Percentiles rank a stretch among this genome's conserved stretches.
These are phyloP conservation scores for Xylaria polymorpha DNA, from an alignment of 2,329 filamentous ascomycete species.

Conservation along the genomic window DNA sequence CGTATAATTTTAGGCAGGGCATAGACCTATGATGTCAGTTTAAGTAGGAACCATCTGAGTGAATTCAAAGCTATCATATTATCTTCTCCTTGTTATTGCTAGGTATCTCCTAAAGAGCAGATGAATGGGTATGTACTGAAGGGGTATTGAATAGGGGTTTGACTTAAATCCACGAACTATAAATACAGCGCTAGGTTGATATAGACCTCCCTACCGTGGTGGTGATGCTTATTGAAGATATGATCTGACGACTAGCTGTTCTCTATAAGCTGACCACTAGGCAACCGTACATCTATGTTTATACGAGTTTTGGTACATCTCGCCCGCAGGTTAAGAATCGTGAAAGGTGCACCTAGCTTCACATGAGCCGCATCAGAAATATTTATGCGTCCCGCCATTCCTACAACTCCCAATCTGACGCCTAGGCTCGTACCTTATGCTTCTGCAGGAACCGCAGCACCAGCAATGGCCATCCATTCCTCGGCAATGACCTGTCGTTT, in stretches of 20 bases:
- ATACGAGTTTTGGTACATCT: neutral
- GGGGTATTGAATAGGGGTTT: neutral
- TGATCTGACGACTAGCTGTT: neutral
- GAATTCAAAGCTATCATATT: neutral
- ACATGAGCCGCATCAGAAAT: neutral
- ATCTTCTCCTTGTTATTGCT: neutral
- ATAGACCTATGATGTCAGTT: neutral
- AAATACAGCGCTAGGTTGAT: neutral
- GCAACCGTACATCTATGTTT: neutral
- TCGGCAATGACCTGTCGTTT: slow-evolving; percentile 41
- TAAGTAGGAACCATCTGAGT: neutral
- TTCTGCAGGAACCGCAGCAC: neutral
- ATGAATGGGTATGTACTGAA: neutral
- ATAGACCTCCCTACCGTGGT: neutral
- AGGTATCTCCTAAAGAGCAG: neutral
- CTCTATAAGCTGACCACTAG: neutral
- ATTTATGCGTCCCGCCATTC: neutral
- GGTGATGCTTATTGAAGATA: neutral
- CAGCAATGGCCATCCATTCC: slow-evolving; percentile 40
- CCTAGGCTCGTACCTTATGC: neutral
- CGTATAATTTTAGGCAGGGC: neutral
- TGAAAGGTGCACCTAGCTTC: neutral
- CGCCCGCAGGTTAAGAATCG: neutral
- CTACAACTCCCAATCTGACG: neutral
- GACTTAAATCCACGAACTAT: neutral